Evolutionary conservation across 257 asterid species (phyloP), one percentile per base, ranked within the genome.

Genomic region (Coffea eugenioides): DNA sequence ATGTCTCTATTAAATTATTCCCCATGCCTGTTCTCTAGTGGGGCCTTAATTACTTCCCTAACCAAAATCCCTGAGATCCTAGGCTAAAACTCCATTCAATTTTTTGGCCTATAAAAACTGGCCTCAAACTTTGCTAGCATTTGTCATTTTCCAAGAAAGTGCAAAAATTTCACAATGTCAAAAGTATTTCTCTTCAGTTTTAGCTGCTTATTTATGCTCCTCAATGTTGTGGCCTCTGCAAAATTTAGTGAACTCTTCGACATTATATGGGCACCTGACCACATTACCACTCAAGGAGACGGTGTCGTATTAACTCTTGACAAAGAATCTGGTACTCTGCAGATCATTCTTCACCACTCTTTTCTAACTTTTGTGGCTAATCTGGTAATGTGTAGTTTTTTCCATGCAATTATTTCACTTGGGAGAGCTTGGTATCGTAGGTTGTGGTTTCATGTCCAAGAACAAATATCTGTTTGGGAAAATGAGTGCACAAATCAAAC

Each of bases 381-480:
- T 31, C 34, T 31, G 34, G 34, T 39, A 39, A 39, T 45, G 10
- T 10, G 5, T 52, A 52, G 1, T 52, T 52, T 75, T 75, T 34
- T 27, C n/a, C 25, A 31, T 68, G 39, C 11, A 9, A 48, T 52
- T 78, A 21, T 16, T 25, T 31, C 3, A 6, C 41, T 2, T 81
- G 10, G 9, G 59, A 18, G 48, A 54, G 61, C 67, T n/a, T 25
- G 3, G 27, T 77, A 7, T 59, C 68, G 54, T 25, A 87, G 94
- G 94, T 2, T 90, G 94, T 59, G 94, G 94, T 49, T 90, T 90
- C 80, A 85, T 80, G 79, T 90, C 92, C 51, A 89, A 82, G 90
- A 84, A 82, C 56, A 90, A 85, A 36, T 90, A 90, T 75, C 79
- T 89, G 48, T 90, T 87, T 46, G 94, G 94, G 21, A 85, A 87